Percentiles rank a stretch among this genome's conserved stretches.
phyloP scores from a whole-genome alignment of 495 filamentous ascomycete genomes.

The Cetradonia linearis region DNA sequence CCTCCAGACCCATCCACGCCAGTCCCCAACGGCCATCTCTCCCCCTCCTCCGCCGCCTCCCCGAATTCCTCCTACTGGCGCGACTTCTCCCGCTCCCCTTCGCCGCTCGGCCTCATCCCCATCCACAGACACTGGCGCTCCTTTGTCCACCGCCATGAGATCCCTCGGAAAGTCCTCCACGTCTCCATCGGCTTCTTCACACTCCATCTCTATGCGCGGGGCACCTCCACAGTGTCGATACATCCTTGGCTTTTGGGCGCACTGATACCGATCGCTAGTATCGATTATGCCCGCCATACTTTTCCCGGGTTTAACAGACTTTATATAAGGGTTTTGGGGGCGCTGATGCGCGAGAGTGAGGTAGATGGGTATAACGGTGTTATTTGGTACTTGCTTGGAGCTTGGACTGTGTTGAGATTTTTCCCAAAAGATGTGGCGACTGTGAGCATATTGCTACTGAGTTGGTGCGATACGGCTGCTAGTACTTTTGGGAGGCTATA shows the following conservation, averaged over 20 bases:
- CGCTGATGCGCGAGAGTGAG: conserved; percentile 94
- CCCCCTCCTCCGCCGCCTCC: conserved; percentile 45
- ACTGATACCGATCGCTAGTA: conserved; percentile 77
- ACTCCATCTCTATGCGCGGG: conserved; percentile 67
- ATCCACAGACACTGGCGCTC: conserved; percentile 56
- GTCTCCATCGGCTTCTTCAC: conserved; percentile 94
- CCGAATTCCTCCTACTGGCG: conserved; percentile 59
- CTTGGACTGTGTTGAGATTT: conserved; percentile 73
- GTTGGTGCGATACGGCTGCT: conserved; percentile 96
- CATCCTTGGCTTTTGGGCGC: conserved; percentile 73
- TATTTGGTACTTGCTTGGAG: conserved; percentile 88
- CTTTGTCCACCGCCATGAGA: conserved; percentile 44
- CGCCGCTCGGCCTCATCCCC: conserved; percentile 86
- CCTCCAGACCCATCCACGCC: conserved; percentile 29
- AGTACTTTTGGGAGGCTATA: conserved; percentile 84
- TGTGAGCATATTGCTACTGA: conserved; percentile 77
- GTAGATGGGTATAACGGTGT: conserved; percentile 87
- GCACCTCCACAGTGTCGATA: conserved; percentile 61
- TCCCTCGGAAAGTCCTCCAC: conserved; percentile 44
- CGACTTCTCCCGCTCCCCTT: conserved; percentile 76
- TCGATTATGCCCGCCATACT: conserved; percentile 72
- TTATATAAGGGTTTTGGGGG: conserved; percentile 75
- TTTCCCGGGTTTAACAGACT: conserved; percentile 71
- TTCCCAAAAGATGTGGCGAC: conserved; percentile 93
- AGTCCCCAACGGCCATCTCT: conserved; percentile 59